Conservation (phyloP, 192 early-diverging fungal genomes). For the Entomortierella beljakovae region DNA sequence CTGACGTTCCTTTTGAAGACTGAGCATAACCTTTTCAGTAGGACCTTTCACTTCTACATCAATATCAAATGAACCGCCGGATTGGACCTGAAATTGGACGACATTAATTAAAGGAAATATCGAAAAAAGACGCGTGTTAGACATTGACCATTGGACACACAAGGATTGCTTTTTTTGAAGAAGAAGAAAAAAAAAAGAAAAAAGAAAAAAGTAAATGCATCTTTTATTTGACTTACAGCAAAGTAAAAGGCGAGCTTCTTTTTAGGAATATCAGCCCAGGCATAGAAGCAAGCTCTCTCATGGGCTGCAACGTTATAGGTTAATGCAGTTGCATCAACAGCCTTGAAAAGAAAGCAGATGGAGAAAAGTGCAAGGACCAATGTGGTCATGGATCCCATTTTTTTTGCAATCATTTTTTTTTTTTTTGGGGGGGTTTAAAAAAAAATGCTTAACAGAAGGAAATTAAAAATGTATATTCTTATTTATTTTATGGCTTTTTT, state of each 20-base stretch:
- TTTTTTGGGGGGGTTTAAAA: too few relatives aligned
- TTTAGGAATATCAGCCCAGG: conserved; percentile 75
- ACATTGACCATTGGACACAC: background rate
- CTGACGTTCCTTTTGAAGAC: conserved; percentile 88
- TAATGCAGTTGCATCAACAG: conserved; percentile 63
- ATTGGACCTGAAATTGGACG: conserved; percentile 95
- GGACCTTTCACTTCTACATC: conserved; percentile 92
- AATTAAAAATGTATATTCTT: too few relatives aligned
- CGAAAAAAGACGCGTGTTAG: background rate
- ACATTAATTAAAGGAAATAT: too few relatives aligned
- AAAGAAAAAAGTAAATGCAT: background rate
- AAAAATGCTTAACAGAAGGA: too few relatives aligned
- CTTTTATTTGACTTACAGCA: conserved; percentile 74
- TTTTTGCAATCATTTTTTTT: conserved; percentile 1
- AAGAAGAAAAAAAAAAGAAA: background rate
- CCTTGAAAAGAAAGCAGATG: background rate
- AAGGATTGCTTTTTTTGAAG: background rate
- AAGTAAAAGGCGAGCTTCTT: conserved; percentile 98
- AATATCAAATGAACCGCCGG: conserved; percentile 96
- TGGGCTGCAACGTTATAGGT: conserved; percentile 90
- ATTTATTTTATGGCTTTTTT: too few relatives aligned
- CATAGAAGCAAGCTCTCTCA: conserved; percentile 94
- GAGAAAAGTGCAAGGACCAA: background rate
- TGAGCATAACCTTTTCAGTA: conserved; percentile 71
- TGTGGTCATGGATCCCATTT: background rate